A percentile compares a stretch with the other conserved stretches of the same genome.
These are phyloP conservation scores for Solanum chmielewskii DNA, from an alignment of 257 asterid genomes.

Conservation along the genomic window DNA sequence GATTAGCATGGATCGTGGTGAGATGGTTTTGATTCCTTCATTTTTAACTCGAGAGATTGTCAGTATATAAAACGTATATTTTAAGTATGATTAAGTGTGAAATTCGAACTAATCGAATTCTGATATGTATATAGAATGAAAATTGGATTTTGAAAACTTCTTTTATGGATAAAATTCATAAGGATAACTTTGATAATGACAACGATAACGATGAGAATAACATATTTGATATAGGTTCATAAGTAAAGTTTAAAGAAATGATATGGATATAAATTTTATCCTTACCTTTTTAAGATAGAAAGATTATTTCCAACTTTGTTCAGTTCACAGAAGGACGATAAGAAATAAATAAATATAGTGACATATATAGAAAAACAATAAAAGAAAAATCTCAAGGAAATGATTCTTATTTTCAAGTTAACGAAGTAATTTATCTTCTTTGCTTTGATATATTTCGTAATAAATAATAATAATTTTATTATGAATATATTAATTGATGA, in stretches of 20 bases:
- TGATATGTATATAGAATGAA: neutral
- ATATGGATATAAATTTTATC: neutral
- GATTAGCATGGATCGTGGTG: neutral
- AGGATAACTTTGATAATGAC: neutral
- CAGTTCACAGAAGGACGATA: neutral
- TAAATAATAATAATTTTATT: too few species aligned
- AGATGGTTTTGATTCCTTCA: neutral
- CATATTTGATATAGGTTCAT: neutral
- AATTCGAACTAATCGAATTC: neutral
- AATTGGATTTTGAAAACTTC: too few species aligned
- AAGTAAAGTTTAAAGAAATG: neutral
- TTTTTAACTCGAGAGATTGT: neutral
- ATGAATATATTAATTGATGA: neutral
- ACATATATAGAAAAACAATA: neutral
- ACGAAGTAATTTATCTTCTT: neutral
- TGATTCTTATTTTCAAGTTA: neutral
- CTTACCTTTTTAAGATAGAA: neutral
- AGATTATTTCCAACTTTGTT: fast-evolving
- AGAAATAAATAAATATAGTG: neutral
- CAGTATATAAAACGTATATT: neutral
- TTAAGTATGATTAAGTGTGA: neutral
- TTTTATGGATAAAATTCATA: too few species aligned
- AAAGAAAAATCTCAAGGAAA: neutral
- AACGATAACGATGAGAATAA: neutral
- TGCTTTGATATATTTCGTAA: neutral